phyloP scores from a whole-genome alignment of 805 yeast species.

The Priceomyces castillae region DNA sequence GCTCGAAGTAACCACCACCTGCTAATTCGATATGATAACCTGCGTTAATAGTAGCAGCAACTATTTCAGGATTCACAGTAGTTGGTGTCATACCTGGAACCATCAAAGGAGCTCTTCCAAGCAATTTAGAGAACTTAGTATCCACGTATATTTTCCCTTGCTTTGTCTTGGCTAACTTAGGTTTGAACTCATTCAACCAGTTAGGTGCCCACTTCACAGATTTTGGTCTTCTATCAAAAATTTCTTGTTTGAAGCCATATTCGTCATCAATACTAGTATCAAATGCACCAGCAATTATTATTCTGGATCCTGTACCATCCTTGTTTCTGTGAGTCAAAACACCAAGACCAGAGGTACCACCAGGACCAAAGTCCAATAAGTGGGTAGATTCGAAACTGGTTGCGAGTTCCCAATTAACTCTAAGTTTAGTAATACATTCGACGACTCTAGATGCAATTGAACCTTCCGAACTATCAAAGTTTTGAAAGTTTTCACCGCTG shows the following conservation, averaged over 20 bases:
- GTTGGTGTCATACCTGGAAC: conserved; percentile 99
- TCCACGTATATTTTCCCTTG: conserved; percentile 79
- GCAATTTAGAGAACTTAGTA: conserved; percentile 87
- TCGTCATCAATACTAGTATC: conserved; percentile 73
- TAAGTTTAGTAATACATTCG: conserved; percentile 79
- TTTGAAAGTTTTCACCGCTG: conserved; percentile 76
- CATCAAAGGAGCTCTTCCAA: conserved; percentile 94
- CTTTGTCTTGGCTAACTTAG: conserved; percentile 73
- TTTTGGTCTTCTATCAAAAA: conserved; percentile 67
- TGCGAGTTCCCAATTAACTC: conserved; percentile 94
- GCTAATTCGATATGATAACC: conserved; percentile 98
- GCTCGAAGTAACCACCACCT: conserved; percentile 96
- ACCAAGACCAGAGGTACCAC: conserved; percentile 97
- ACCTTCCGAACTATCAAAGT: conserved; percentile 33
- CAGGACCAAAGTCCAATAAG: conserved; percentile 96
- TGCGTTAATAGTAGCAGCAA: conserved; percentile 89
- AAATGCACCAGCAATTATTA: conserved; percentile 89
- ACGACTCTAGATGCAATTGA: conserved; percentile 68
- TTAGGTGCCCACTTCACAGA: conserved; percentile 79
- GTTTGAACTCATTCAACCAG: conserved; percentile 88
- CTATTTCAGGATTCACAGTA: conserved; percentile 91
- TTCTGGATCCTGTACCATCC: conserved; percentile 97
- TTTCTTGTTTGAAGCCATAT: conserved; percentile 92
- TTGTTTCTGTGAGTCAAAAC: conserved; percentile 94
- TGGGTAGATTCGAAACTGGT: conserved; percentile 82